Percentiles rank a stretch among this genome's conserved stretches.
Evolutionary conservation across 2,329 filamentous ascomycete genomes (phyloP).

Genomic region (Cryphonectria naterciae): DNA sequence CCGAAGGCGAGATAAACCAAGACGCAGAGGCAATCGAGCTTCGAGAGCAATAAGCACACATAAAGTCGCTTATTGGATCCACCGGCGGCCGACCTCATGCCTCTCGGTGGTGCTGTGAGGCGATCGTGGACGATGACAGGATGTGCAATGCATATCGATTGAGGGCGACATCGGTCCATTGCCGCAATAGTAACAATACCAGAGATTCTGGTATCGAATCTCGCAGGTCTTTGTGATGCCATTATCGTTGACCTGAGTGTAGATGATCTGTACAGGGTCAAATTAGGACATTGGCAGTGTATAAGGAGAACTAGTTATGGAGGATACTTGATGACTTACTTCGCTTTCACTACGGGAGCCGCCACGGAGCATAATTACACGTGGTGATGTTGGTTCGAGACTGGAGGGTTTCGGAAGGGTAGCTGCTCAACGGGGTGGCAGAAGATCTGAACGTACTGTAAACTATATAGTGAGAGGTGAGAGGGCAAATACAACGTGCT

Average conservation of each 20-base stretch:
- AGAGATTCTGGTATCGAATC: not conserved
- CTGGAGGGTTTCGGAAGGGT: no score
- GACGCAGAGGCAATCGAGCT: not conserved
- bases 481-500: not conserved
- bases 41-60: not conserved
- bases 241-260: not conserved
- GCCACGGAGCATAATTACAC: not conserved
- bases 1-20: not conserved
- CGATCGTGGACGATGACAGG: not conserved
- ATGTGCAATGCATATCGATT: not conserved
- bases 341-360: not conserved
- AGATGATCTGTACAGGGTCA: not conserved
- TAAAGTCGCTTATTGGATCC: not conserved
- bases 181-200: conserved; percentile 7
- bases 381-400: not conserved
- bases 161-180: not conserved
- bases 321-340: not conserved
- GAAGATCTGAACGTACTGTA: not conserved
- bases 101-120: not conserved
- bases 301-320: not conserved
- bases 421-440: not conserved
- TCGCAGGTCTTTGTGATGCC: not conserved
- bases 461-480: not conserved
- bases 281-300: not conserved
- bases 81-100: not conserved